Percentiles rank a stretch among this genome's conserved stretches.
Evolutionary conservation across 768 basidiomycete genomes (phyloP).

Genomic region (Roridomyces roridus): DNA sequence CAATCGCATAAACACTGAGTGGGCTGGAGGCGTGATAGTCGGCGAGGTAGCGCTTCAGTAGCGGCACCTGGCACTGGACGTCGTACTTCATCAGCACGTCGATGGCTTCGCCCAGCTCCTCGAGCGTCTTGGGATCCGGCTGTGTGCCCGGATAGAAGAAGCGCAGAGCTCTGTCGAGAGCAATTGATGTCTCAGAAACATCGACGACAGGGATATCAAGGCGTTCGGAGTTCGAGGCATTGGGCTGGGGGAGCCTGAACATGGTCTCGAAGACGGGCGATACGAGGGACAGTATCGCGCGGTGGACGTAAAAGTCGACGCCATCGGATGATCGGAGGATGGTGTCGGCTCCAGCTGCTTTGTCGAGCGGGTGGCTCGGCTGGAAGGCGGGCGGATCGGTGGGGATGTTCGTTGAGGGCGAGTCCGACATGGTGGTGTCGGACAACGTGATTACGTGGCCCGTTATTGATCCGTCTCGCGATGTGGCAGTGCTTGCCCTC

Average conservation of each 20-base stretch:
- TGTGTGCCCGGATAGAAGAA: conserved; percentile 6
- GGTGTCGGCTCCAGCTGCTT: conserved; percentile 14
- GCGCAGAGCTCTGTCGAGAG: conserved; percentile 2
- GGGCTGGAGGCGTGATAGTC: not conserved
- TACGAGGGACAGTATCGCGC: conserved; percentile 24
- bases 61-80: not conserved
- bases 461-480: too few species aligned
- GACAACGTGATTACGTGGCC: too few species aligned
- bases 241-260: conserved; percentile 26
- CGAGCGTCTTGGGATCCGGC: not conserved
- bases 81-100: conserved; percentile 11
- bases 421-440: not conserved
- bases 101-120: not conserved
- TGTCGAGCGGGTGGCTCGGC: not conserved
- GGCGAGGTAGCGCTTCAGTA: not conserved
- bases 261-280: conserved; percentile 30
- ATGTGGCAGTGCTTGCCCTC: too few species aligned
- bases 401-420: not conserved
- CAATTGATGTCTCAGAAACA: not conserved
- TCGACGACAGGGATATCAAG: not conserved
- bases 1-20: not conserved
- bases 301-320: conserved; percentile 24
- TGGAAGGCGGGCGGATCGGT: not conserved
- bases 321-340: conserved; percentile 28
- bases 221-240: not conserved